Conservation (phyloP, 2,329 filamentous ascomycete genomes). For the Aspergillus latus region DNA sequence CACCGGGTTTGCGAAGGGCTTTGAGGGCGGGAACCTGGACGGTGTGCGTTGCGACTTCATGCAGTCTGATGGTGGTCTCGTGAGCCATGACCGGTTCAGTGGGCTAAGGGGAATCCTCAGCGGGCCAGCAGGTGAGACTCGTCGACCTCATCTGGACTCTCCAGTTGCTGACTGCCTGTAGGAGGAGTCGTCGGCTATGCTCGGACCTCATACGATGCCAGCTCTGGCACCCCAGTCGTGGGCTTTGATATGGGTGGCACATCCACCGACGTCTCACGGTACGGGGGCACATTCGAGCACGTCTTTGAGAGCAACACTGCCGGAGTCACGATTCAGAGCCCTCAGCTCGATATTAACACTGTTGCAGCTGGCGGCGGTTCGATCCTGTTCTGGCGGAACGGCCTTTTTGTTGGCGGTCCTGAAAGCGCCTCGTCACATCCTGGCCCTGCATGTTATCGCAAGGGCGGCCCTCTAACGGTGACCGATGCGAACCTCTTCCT, state of each 20-base stretch:
- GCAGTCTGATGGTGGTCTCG: slow-evolving; percentile 79
- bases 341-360: slow-evolving; percentile 91
- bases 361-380: slow-evolving; percentile 78
- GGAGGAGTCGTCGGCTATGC: slow-evolving; percentile 93
- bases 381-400: slow-evolving; percentile 79
- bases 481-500: slow-evolving; percentile 91
- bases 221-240: slow-evolving; percentile 81
- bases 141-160: background rate
- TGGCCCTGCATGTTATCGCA: slow-evolving; percentile 90
- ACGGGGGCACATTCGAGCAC: slow-evolving; percentile 85
- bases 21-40: slow-evolving; percentile 71
- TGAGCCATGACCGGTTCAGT: slow-evolving; percentile 65
- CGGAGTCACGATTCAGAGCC: slow-evolving; percentile 89
- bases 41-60: slow-evolving; percentile 87
- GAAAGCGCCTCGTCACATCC: slow-evolving; percentile 91
- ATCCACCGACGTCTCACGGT: slow-evolving; percentile 83
- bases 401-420: slow-evolving; percentile 86
- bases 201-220: slow-evolving; percentile 80
- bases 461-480: slow-evolving; percentile 84
- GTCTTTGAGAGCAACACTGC: slow-evolving; percentile 93
- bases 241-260: slow-evolving; percentile 97
- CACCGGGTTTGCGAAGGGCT: slow-evolving; percentile 57
- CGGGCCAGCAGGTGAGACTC: slow-evolving; percentile 62
- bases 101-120: slow-evolving; percentile 85
- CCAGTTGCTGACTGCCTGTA: background rate